Evolutionary conservation across 768 basidiomycete genomes (phyloP).

Genomic region (Tricholoma flavovirens): DNA sequence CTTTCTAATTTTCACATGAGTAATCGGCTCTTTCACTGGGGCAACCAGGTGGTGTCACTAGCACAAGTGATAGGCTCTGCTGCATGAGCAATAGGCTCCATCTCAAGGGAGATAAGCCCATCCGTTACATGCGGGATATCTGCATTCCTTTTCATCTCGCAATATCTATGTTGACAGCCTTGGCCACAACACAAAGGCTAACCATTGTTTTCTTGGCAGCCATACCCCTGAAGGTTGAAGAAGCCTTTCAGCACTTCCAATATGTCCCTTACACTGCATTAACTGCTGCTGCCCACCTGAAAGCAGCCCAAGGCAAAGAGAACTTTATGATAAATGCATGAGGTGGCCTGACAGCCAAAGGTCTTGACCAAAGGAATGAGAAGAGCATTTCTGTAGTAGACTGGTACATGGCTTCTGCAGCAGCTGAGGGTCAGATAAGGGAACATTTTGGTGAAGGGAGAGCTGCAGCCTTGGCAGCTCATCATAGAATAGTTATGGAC

Average conservation of each 20-base stretch:
- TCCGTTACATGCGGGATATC: neutral
- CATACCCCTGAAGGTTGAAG: neutral
- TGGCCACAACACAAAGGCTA: neutral
- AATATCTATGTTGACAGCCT: neutral
- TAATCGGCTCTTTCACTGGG: neutral
- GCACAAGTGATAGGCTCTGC: neutral
- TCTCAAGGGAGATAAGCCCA: neutral
- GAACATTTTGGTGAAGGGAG: no score
- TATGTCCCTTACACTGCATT: no score
- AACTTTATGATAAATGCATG: neutral
- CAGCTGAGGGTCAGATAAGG: no score
- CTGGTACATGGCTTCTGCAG: no score
- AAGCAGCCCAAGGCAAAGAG: neutral
- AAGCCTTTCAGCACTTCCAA: neutral
- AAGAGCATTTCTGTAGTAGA: neutral
- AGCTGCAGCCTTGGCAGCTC: no score
- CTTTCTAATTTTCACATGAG: neutral
- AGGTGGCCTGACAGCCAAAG: no score
- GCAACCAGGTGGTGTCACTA: neutral
- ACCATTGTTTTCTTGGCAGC: neutral
- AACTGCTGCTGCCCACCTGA: no score
- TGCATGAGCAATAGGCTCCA: no score
- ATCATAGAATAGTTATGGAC: no score
- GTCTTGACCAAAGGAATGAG: no score
- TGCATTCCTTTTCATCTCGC: neutral